Base-by-base conservation (phyloP, 1,284 basidiomycete genomes). In the Naganishia albida region DNA sequence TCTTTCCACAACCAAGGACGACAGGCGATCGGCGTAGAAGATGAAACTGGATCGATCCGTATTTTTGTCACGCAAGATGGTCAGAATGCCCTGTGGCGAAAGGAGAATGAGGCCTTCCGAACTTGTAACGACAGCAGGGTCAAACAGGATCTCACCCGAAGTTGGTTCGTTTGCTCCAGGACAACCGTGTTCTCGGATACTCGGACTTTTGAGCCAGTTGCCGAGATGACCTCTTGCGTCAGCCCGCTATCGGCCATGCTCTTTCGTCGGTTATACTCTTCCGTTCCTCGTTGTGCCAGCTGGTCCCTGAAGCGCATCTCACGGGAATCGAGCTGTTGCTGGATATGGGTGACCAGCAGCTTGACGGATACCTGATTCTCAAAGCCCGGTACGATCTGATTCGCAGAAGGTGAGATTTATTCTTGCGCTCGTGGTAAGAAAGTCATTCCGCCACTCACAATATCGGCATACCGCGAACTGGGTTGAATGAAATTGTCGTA, bases 401-500 rank as follows among this genome's bases (percentile, higher is more conserved):
- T 48, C 56, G 20, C 30, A 52, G 26, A 23, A 23, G 23, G 13
- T 43, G n/a, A n/a, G n/a, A 56, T 38, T 26, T 63, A 3, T n/a
- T 50, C 6, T 2, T 16, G 25, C 44, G 49, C 26, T 3, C 16
- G 25, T 20, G 23, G 25, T 67, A 4, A 4, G 42, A 15, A 16
- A 44, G 42, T 44, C n/a, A 25, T 13, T 62, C 15, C 4, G 23
- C 23, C 15, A 74, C 86, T 73, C 70, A 92, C 91, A 54, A 95
- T 90, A 73, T 98, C 93, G 3, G 94, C 93, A 75, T 89, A 84
- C 44, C 87, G 84, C 15, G 91, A 85, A 1, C 90, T 91, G 0
- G 93, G 93, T 52, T 86, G 85, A n/a, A 99, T 93, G 71, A 94
- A 96, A 75, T 92, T 90, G 77, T 99, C 95, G 72, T 90, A 96